phyloP scores from a whole-genome alignment of 2,329 filamentous ascomycete genomes.

The Paecilomyces fulvus region DNA sequence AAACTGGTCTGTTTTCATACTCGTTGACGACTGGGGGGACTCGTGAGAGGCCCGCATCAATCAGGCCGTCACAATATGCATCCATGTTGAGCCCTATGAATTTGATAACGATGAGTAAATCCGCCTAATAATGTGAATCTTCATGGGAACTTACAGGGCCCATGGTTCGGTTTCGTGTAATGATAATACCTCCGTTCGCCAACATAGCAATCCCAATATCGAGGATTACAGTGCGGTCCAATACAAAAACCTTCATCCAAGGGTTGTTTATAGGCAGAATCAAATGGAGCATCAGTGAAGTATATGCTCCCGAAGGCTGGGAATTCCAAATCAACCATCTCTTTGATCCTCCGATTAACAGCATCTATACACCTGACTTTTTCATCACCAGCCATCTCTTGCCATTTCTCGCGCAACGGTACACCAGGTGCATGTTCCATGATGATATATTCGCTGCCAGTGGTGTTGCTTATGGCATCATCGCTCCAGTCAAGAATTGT shows the following conservation, averaged over 20 bases:
- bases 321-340: slow-evolving; percentile 17
- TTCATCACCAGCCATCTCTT: slow-evolving; percentile 19
- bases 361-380: slow-evolving; percentile 12
- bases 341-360: slow-evolving; percentile 11
- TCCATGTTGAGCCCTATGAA: slow-evolving; percentile 25
- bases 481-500: slow-evolving; percentile 36
- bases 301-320: slow-evolving; percentile 23
- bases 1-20: slow-evolving; percentile 17
- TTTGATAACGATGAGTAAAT: slow-evolving; percentile 9
- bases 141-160: slow-evolving; percentile 28
- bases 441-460: slow-evolving; percentile 33
- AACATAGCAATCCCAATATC: slow-evolving; percentile 14
- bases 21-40: slow-evolving; percentile 18
- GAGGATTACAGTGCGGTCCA: slow-evolving; percentile 22
- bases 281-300: slow-evolving; percentile 5
- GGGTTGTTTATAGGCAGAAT: slow-evolving; percentile 10
- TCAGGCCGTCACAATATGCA: slow-evolving; percentile 28
- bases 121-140: slow-evolving; percentile 1
- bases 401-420: slow-evolving; percentile 23
- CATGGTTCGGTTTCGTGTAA: slow-evolving; percentile 23
- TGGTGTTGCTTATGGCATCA: slow-evolving; percentile 20
- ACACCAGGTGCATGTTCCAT: slow-evolving; percentile 30
- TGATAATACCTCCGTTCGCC: slow-evolving; percentile 23
- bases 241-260: slow-evolving; percentile 24
- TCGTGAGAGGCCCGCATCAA: slow-evolving; percentile 31